Evolutionary conservation across 2,329 filamentous ascomycete genomes (phyloP).

Genomic region (Cercospora brassicicola): DNA sequence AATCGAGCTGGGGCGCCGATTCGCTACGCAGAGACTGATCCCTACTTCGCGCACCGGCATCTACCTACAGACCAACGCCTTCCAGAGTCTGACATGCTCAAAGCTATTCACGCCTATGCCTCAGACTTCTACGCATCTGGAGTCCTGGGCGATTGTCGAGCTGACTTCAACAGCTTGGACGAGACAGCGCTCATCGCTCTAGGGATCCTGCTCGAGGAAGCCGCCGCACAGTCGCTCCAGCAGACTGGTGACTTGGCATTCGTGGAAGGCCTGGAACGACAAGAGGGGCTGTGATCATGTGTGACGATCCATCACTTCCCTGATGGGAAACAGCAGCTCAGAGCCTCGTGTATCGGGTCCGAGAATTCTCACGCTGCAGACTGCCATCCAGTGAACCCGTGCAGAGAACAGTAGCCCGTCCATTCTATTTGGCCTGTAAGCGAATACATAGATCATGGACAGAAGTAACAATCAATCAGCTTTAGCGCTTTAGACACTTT

Average conservation of each 20-base stretch:
- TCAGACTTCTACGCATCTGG: constrained; percentile 63
- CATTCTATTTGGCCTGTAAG: not conserved
- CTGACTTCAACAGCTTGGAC: constrained; percentile 65
- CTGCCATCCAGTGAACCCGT: not conserved
- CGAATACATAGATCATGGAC: not conserved
- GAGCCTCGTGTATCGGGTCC: not conserved
- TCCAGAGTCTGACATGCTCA: constrained; percentile 69
- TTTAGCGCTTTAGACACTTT: not conserved
- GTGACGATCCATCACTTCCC: not conserved
- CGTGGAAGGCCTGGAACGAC: constrained; percentile 51
- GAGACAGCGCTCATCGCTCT: constrained; percentile 75
- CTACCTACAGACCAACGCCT: constrained; percentile 54
- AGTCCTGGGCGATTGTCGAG: constrained; percentile 24
- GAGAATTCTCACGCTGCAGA: not conserved
- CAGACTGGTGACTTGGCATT: constrained; percentile 69
- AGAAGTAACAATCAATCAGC: not conserved
- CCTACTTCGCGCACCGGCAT: constrained; percentile 65
- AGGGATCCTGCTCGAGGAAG: constrained; percentile 73
- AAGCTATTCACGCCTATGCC: constrained; percentile 66
- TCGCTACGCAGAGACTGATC: constrained; percentile 69
- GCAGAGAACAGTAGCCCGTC: not conserved
- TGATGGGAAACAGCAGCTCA: not conserved
- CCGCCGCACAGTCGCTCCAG: constrained; percentile 61
- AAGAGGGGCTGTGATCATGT: not conserved
- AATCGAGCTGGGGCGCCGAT: constrained; percentile 62